Evolutionary conservation across 2,329 filamentous ascomycete genomes (phyloP), one percentile per base, ranked within the genome.

Genomic region (Metarhizium brunneum): DNA sequence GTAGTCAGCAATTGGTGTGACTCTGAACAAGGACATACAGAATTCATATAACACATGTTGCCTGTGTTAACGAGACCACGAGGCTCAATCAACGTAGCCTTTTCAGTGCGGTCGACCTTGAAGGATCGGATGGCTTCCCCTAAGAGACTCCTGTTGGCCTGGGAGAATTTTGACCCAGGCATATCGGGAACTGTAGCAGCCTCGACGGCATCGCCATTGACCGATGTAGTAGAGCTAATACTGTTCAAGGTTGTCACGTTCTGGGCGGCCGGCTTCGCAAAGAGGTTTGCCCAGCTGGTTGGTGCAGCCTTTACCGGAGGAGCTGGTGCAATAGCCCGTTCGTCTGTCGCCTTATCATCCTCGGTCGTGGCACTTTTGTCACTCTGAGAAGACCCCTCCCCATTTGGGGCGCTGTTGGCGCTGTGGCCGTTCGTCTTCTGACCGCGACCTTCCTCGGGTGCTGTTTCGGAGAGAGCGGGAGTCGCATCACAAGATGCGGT

Each of bases 21-120:
- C 29, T 18, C 13, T 14, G 25, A 8, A 52, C 11, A n/a, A 16
- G 47, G n/a, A 75, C 89, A 74, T 79, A 96, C 92, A 60, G 94
- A 96, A 76, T 97, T 99, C 94, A 99, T 97, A 74, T 99, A 99
- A 73, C 94, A 99, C 89, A 97, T 95, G 68, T 99, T 97, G 52
- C 94, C 94, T 45, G 92, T 95, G 73, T 99, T 99, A 62, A 96
- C 88, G 66, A 99, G 81, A 51, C 94, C 94, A 62, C 92, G 84
- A 52, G 94, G 94, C 72, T 97, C 90, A 52, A 99, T 79, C 66
- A 96, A 96, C 18, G 87, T 78, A 61, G 92, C 76, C 64, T 87
- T 89, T 36, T 81, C 75, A 42, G 79, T 78, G 42, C 78, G 76
- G 56, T 83, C 80, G 29, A 91, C 84, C 54, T 81, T 82, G 69